Evolutionary conservation across 2,329 filamentous ascomycete species (phyloP).

Genomic region (Apiospora pterosperma): DNA sequence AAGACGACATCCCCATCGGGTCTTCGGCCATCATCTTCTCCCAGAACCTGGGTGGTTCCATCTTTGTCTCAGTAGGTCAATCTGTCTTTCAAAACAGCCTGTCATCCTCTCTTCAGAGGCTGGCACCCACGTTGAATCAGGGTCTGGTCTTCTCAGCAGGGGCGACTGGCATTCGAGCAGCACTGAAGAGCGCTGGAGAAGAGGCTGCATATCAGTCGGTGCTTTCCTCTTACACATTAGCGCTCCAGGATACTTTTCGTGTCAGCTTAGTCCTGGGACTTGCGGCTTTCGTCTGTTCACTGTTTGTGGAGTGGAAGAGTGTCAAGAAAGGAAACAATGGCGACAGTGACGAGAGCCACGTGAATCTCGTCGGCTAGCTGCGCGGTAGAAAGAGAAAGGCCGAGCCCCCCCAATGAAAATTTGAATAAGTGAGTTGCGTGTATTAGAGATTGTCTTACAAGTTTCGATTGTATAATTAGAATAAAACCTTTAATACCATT

Average conservation of each 20-base stretch:
- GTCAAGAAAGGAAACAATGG: not conserved
- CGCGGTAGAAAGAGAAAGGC: too few species aligned
- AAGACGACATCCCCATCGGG: conserved; percentile 44
- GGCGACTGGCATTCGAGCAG: not conserved
- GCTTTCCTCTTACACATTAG: not conserved
- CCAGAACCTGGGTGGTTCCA: conserved; percentile 60
- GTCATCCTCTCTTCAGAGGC: not conserved
- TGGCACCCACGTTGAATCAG: not conserved
- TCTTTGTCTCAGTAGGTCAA: conserved; percentile 62
- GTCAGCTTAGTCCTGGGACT: not conserved
- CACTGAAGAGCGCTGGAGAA: not conserved
- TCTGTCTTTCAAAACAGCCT: conserved; percentile 66
- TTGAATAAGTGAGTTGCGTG: too few species aligned
- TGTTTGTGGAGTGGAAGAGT: conserved; percentile 1
- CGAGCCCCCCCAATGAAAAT: too few species aligned
- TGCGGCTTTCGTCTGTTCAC: not conserved
- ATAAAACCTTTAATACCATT: too few species aligned
- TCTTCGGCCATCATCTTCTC: conserved; percentile 54
- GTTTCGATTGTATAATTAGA: too few species aligned
- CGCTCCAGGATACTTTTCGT: not conserved
- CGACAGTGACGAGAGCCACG: too few species aligned
- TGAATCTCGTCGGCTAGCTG: too few species aligned
- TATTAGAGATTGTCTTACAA: too few species aligned
- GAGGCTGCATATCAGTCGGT: not conserved
- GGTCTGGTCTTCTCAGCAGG: not conserved